These are phyloP conservation scores for Penicillium roqueforti DNA, from an alignment of 495 filamentous ascomycete species.

Conservation along the genomic window DNA sequence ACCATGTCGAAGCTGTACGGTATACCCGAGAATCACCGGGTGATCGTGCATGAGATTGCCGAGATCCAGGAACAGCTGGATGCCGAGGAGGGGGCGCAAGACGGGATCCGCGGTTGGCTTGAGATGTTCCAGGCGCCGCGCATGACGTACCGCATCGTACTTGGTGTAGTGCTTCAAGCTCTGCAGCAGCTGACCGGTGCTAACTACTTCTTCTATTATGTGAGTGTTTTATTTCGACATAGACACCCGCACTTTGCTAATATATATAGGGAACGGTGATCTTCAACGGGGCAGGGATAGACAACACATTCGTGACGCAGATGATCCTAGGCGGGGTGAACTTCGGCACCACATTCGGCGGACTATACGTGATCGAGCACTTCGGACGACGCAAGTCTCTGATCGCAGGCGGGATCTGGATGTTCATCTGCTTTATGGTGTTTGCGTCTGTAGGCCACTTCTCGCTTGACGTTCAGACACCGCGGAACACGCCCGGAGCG, in stretches of 20 bases:
- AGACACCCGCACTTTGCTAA: no score
- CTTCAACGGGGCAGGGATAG: conserved; percentile 63
- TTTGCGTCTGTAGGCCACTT: conserved; percentile 67
- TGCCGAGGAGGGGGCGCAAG: conserved; percentile 45
- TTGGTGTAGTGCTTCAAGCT: conserved; percentile 62
- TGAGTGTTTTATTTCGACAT: conserved; percentile 24
- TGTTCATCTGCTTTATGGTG: conserved; percentile 66
- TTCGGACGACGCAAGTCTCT: conserved; percentile 64
- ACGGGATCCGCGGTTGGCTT: conserved; percentile 29
- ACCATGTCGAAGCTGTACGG: conserved; percentile 69
- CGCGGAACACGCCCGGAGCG: conserved; percentile 51
- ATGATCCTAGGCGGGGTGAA: conserved; percentile 73
- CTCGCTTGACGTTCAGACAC: conserved; percentile 48
- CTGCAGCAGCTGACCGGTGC: conserved; percentile 38
- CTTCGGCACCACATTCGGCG: conserved; percentile 63
- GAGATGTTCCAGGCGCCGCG: conserved; percentile 61
- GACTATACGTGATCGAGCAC: conserved; percentile 64
- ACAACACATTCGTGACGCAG: conserved; percentile 62
- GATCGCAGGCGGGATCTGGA: conserved; percentile 62
- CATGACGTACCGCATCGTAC: conserved; percentile 63
- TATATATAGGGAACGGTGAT: conserved; percentile 55
- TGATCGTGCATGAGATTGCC: conserved; percentile 62
- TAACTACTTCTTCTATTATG: conserved; percentile 72
- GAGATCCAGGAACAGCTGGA: conserved; percentile 55
- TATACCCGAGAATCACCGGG: conserved; percentile 54